These are phyloP conservation scores for Didymella pinodella DNA, from an alignment of 2,329 filamentous ascomycete genomes.

Conservation along the genomic window DNA sequence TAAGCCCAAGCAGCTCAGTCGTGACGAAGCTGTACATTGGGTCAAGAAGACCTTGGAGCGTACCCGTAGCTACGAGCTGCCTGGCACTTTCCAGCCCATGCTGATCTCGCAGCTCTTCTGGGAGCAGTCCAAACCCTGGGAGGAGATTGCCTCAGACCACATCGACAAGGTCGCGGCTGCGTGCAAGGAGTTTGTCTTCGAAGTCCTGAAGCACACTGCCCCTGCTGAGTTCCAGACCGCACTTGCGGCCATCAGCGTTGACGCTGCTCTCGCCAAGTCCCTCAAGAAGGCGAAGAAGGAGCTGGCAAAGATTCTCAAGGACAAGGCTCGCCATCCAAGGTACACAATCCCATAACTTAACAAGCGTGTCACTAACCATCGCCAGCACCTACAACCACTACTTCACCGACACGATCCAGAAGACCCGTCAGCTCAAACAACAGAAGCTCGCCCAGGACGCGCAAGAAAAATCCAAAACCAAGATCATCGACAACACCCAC, in stretches of 20 bases:
- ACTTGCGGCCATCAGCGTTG: not conserved
- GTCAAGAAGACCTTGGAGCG: constrained; percentile 52
- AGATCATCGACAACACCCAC: not conserved
- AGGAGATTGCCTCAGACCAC: constrained; percentile 49
- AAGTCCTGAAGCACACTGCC: not conserved
- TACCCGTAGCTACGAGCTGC: constrained; percentile 64
- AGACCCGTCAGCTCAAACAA: constrained; percentile 30
- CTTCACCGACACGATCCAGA: constrained; percentile 41
- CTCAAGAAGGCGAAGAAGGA: constrained; percentile 49
- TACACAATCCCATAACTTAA: too few relatives aligned
- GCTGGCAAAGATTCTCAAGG: constrained; percentile 56
- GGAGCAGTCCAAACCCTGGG: constrained; percentile 66
- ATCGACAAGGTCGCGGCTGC: constrained; percentile 26
- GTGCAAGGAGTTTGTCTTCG: not conserved
- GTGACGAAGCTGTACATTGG: constrained; percentile 31
- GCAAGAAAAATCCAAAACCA: not conserved
- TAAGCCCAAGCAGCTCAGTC: not conserved
- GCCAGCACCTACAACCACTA: constrained; percentile 62
- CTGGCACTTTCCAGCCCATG: constrained; percentile 67
- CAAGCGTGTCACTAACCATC: too few relatives aligned
- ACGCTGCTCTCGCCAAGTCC: constrained; percentile 28
- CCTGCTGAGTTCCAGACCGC: not conserved
- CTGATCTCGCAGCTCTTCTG: constrained; percentile 67
- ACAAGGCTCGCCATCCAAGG: constrained; percentile 56
- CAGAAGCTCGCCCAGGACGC: constrained; percentile 5